phyloP scores from a whole-genome alignment of 1,284 basidiomycete species.

The Trametes polyzona region DNA sequence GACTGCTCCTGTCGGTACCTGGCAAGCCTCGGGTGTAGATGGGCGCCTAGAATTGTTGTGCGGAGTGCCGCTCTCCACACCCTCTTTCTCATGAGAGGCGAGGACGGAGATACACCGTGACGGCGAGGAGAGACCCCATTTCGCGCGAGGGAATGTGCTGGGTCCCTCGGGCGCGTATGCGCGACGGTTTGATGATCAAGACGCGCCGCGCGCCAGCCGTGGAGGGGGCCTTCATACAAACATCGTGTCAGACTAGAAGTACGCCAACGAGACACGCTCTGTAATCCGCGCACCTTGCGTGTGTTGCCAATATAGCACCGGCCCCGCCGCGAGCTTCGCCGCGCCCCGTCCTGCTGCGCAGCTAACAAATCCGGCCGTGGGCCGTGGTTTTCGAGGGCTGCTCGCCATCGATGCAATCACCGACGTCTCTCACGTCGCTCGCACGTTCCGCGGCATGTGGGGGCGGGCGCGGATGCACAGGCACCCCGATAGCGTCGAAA shows the following conservation, averaged over 20 bases:
- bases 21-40: constrained; percentile 11
- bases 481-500: constrained; percentile 15
- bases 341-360: constrained; percentile 10
- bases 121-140: constrained; percentile 5
- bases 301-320: constrained; percentile 13
- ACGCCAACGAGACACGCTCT: constrained; percentile 3
- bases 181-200: constrained; percentile 13
- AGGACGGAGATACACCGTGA: constrained; percentile 24
- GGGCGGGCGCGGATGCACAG: constrained; percentile 7
- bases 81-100: constrained; percentile 21
- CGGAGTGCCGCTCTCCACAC: constrained; percentile 13
- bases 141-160: background rate
- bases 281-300: constrained; percentile 9
- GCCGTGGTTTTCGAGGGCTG: constrained; percentile 10
- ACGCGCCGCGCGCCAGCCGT: constrained; percentile 7
- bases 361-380: constrained; percentile 16
- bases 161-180: constrained; percentile 2
- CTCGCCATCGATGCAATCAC: constrained; percentile 19
- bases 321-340: constrained; percentile 10
- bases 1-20: constrained; percentile 16
- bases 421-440: constrained; percentile 5
- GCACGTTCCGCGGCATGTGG: constrained; percentile 16
- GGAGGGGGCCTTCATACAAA: background rate
- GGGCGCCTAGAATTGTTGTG: constrained; percentile 15
- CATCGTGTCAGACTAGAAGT: constrained; percentile 8